Evolutionary conservation across 768 basidiomycete genomes (phyloP).

Genomic region (Collybia sordida): DNA sequence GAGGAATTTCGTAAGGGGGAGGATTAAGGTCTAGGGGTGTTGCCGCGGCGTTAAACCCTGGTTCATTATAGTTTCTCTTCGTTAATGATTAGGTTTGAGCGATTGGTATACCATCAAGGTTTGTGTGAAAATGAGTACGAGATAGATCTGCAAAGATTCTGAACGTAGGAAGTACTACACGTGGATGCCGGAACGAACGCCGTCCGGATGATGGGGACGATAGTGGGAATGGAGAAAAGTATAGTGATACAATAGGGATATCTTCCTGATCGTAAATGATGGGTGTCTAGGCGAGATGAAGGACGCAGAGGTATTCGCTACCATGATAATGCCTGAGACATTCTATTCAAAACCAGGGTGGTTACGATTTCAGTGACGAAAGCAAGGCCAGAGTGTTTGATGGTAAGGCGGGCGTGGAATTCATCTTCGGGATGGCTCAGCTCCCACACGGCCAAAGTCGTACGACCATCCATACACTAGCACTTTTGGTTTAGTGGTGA

Average conservation of each 20-base stretch:
- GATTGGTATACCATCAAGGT: neutral
- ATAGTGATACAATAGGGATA: slow-evolving; percentile 11
- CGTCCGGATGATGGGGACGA: slow-evolving; percentile 6
- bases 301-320: slow-evolving; percentile 8
- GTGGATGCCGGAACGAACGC: slow-evolving; percentile 15
- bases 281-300: neutral
- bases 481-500: neutral
- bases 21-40: neutral
- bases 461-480: slow-evolving; percentile 66
- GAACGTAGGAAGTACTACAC: slow-evolving; percentile 13
- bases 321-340: slow-evolving; percentile 65
- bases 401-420: slow-evolving; percentile 57
- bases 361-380: slow-evolving; percentile 78
- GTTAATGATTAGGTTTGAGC: slow-evolving; percentile 19
- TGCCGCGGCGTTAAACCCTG: slow-evolving; percentile 15
- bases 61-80: slow-evolving; percentile 9
- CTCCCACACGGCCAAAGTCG: slow-evolving; percentile 69
- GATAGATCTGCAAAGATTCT: slow-evolving; percentile 13
- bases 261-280: slow-evolving; percentile 8
- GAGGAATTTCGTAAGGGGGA: slow-evolving; percentile 57
- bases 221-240: slow-evolving; percentile 12
- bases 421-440: slow-evolving; percentile 53
- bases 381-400: slow-evolving; percentile 56
- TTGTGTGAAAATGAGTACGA: slow-evolving; percentile 15
- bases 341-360: slow-evolving; percentile 71